A percentile compares a stretch with the other conserved stretches of the same genome.
Evolutionary conservation across 352 stramenopile genomes (phyloP).

Genomic region (Pythium graminicola): DNA sequence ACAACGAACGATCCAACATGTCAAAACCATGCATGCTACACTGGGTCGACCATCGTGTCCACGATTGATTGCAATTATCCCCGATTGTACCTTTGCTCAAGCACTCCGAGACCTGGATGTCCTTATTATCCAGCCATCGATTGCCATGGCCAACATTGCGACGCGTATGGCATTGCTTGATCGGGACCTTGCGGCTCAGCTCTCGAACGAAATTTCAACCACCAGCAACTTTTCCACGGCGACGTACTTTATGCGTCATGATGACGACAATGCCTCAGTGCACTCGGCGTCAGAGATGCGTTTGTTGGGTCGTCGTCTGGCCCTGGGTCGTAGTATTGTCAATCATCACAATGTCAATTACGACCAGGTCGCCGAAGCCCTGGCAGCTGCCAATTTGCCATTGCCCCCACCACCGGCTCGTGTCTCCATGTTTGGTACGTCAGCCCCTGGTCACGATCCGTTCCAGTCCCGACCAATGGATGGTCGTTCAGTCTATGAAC

Average conservation of each 20-base stretch:
- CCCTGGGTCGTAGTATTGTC: conserved; percentile 43
- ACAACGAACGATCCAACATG: conserved; percentile 37
- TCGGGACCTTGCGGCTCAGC: conserved; percentile 19
- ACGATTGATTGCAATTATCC: conserved; percentile 53
- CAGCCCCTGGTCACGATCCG: conserved; percentile 33
- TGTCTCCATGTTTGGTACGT: conserved; percentile 56
- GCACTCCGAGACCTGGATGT: conserved; percentile 40
- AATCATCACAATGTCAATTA: conserved; percentile 62
- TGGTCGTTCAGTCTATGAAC: conserved; percentile 48
- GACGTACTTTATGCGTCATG: conserved; percentile 45
- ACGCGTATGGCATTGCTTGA: conserved; percentile 62
- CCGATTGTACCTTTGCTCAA: conserved; percentile 31
- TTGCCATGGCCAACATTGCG: conserved; percentile 56
- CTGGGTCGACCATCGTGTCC: conserved; percentile 29
- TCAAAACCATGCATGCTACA: conserved; percentile 38
- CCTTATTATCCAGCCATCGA: conserved; percentile 56
- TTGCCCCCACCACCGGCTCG: conserved; percentile 34
- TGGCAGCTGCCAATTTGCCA: conserved; percentile 20
- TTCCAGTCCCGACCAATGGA: conserved; percentile 38
- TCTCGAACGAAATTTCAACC: conserved; percentile 29
- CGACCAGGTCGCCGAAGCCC: conserved; percentile 25
- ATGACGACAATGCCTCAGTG: conserved; percentile 26
- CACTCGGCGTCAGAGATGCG: conserved; percentile 40
- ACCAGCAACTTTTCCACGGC: conserved; percentile 38
- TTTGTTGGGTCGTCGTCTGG: conserved; percentile 14